A percentile compares a stretch with the other conserved stretches of the same genome.
phyloP scores from a whole-genome alignment of 768 basidiomycete genomes.

The Xanthoconium purpureum region DNA sequence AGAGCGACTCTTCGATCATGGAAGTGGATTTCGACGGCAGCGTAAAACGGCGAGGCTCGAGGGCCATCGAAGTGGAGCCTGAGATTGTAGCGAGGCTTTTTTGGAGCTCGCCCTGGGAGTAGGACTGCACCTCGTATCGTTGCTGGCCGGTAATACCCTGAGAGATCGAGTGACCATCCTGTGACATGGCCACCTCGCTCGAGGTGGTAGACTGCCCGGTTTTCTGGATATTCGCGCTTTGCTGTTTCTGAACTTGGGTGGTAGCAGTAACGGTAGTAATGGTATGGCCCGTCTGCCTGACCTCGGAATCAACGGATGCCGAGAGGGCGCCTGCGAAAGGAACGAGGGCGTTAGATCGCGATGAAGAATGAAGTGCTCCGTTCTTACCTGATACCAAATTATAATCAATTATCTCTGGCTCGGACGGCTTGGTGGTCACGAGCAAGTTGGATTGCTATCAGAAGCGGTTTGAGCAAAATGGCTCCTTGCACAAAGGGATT shows the following conservation, averaged over 20 bases:
- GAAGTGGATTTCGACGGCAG: background rate
- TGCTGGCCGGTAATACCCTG: no score
- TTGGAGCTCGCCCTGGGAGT: background rate
- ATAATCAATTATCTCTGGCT: background rate
- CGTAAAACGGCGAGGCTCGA: background rate
- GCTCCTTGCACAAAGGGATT: no score
- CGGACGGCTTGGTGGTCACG: background rate
- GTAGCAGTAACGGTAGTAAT: background rate
- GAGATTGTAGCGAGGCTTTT: background rate
- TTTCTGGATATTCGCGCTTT: background rate
- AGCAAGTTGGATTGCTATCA: no score
- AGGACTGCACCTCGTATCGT: background rate
- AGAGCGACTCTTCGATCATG: background rate
- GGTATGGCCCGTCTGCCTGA: background rate
- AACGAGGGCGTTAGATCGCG: background rate
- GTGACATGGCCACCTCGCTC: no score
- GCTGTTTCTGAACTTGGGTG: background rate
- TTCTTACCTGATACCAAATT: background rate
- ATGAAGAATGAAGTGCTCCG: background rate
- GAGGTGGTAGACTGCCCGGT: background rate
- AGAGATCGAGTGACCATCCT: no score
- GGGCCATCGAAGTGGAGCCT: background rate
- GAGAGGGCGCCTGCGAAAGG: background rate
- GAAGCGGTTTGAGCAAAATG: no score
- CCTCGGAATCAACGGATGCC: background rate